A percentile compares a stretch with the other conserved stretches of the same genome.
These are phyloP conservation scores for Wickerhamomyces sydowiorum DNA, from an alignment of 805 yeast species.

Conservation along the genomic window DNA sequence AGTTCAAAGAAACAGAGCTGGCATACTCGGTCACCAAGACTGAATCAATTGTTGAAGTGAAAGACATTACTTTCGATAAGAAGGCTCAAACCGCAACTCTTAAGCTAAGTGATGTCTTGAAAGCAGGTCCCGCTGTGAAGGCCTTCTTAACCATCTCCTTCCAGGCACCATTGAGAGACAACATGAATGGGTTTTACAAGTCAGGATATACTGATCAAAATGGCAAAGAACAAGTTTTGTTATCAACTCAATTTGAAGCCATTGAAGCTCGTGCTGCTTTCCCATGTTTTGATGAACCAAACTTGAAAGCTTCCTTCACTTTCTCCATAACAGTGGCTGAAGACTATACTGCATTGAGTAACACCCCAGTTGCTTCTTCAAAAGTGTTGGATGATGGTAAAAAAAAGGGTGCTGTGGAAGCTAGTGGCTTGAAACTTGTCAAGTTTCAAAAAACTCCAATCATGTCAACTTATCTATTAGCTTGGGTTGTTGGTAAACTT, in stretches of 20 bases:
- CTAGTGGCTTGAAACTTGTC: conserved; percentile 21
- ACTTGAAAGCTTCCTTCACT: conserved; percentile 68
- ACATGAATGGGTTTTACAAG: conserved; percentile 79
- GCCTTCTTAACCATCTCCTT: conserved; percentile 43
- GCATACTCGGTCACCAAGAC: conserved; percentile 30
- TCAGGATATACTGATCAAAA: conserved; percentile 53
- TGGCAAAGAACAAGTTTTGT: conserved; percentile 63
- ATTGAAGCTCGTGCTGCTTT: conserved; percentile 81
- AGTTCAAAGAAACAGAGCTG: conserved; percentile 39
- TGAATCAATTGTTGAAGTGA: conserved; percentile 14
- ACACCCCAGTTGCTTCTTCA: conserved; percentile 57
- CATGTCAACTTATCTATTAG: conserved; percentile 78
- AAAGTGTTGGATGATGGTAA: conserved; percentile 35
- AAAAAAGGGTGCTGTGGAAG: conserved; percentile 41
- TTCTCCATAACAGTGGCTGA: conserved; percentile 53
- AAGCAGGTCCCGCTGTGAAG: conserved; percentile 28
- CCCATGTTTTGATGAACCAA: conserved; percentile 84
- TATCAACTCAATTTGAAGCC: conserved; percentile 82
- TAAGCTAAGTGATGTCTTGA: conserved; percentile 39
- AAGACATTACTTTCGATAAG: conserved; percentile 35
- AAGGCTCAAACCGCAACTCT: conserved; percentile 60
- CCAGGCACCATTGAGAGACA: conserved; percentile 57
- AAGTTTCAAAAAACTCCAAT: conserved; percentile 67
- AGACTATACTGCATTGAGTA: conserved; percentile 54
- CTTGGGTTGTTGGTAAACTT: conserved; percentile 77